Conservation (phyloP, 2,329 filamentous ascomycete species). For the Neocatenulostroma microsporum region DNA sequence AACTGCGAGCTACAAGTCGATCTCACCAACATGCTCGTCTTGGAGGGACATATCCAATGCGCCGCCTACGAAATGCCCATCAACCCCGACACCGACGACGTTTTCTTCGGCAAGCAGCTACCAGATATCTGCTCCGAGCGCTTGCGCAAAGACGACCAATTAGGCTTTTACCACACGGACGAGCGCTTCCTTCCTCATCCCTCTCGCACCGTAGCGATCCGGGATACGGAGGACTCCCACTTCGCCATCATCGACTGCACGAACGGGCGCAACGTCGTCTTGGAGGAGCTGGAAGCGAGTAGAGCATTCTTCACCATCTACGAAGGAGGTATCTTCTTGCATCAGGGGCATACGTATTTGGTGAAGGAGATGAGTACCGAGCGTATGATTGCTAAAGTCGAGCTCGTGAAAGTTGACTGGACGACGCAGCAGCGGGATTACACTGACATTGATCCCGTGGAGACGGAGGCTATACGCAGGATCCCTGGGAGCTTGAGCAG, state of each 20-base stretch:
- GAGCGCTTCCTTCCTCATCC: slow-evolving; percentile 79
- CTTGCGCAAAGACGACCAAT: slow-evolving; percentile 57
- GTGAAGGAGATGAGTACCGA: slow-evolving; percentile 83
- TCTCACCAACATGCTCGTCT: slow-evolving; percentile 79
- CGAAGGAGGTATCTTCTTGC: slow-evolving; percentile 92
- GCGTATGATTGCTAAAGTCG: slow-evolving; percentile 73
- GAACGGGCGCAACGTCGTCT: slow-evolving; percentile 69
- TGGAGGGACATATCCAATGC: slow-evolving; percentile 92
- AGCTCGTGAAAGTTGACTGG: slow-evolving; percentile 88
- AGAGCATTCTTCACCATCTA: slow-evolving; percentile 95
- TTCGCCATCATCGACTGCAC: slow-evolving; percentile 90
- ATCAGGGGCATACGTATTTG: slow-evolving; percentile 89
- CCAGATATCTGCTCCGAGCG: slow-evolving; percentile 63
- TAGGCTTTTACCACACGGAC: slow-evolving; percentile 85
- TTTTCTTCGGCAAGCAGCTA: slow-evolving; percentile 73
- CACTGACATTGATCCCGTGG: slow-evolving; percentile 87
- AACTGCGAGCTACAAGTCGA: slow-evolving; percentile 88
- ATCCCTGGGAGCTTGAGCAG: slow-evolving; percentile 57
- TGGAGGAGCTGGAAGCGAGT: slow-evolving; percentile 93
- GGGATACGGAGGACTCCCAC: slow-evolving; percentile 83
- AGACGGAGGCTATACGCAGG: slow-evolving; percentile 76
- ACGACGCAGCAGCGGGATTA: slow-evolving; percentile 87
- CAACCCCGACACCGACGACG: slow-evolving; percentile 61
- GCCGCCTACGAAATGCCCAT: slow-evolving; percentile 94
- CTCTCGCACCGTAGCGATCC: slow-evolving; percentile 74